Evolutionary conservation across 805 yeast genomes (phyloP).

Genomic region (Teunomyces atbi): DNA sequence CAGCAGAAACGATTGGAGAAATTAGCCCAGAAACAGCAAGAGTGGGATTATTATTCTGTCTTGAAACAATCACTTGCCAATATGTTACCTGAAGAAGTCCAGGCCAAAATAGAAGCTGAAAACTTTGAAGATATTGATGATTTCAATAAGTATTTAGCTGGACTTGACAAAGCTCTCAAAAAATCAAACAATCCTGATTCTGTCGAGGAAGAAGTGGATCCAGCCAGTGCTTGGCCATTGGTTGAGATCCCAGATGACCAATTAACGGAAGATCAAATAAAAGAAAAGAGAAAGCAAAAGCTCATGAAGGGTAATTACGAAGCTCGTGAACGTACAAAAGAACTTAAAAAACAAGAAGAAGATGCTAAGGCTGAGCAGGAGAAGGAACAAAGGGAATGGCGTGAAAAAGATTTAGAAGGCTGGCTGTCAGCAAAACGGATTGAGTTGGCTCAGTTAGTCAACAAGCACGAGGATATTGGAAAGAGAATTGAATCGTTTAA

Average conservation of each 20-base stretch:
- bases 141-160: slow-evolving; percentile 61
- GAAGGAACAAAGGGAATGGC: slow-evolving; percentile 71
- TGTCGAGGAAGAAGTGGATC: slow-evolving; percentile 44
- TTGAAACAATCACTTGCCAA: slow-evolving; percentile 52
- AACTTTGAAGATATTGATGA: slow-evolving; percentile 78
- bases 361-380: slow-evolving; percentile 59
- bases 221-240: slow-evolving; percentile 63
- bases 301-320: slow-evolving; percentile 84
- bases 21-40: slow-evolving; percentile 75
- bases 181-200: slow-evolving; percentile 62
- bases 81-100: slow-evolving; percentile 52
- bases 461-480: slow-evolving; percentile 61
- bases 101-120: slow-evolving; percentile 59
- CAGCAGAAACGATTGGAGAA: slow-evolving; percentile 80
- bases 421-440: slow-evolving; percentile 77
- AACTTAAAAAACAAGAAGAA: slow-evolving; percentile 69
- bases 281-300: slow-evolving; percentile 83
- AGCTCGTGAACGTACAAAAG: slow-evolving; percentile 79
- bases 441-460: slow-evolving; percentile 58
- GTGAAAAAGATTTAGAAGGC: slow-evolving; percentile 65
- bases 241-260: slow-evolving; percentile 84
- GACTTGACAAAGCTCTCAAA: slow-evolving; percentile 67
- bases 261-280: slow-evolving; percentile 72
- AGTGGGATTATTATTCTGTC: slow-evolving; percentile 65
- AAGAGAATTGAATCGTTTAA: slow-evolving; percentile 73